Percentiles rank a stretch among this genome's conserved stretches.
Evolutionary conservation across 2,329 filamentous ascomycete genomes (phyloP).

Genomic region (Teratosphaeriaceae sp.): DNA sequence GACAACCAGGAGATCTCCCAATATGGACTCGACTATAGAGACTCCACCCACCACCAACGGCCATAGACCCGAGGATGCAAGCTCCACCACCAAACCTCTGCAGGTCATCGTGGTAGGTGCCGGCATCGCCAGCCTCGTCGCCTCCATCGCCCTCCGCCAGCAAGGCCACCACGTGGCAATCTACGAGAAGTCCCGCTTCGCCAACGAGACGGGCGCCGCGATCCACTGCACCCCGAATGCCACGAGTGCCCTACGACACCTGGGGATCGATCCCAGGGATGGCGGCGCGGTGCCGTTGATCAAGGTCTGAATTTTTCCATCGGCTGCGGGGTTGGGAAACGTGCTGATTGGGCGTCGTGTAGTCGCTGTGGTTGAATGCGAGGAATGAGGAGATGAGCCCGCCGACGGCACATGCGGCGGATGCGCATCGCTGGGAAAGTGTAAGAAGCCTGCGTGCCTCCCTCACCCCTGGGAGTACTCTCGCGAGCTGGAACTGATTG

Average conservation of each 20-base stretch:
- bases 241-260: conserved; percentile 12
- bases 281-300: conserved; percentile 6
- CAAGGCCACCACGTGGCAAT: conserved; percentile 23
- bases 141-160: conserved; percentile 20
- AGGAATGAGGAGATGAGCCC: background rate
- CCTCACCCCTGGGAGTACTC: background rate
- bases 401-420: background rate
- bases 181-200: conserved; percentile 20
- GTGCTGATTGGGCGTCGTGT: no score
- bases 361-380: background rate
- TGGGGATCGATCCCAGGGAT: conserved; percentile 11
- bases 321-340: background rate
- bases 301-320: background rate
- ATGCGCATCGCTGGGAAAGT: background rate
- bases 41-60: background rate
- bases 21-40: no score
- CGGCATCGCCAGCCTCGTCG: conserved; percentile 23
- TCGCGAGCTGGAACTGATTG: background rate
- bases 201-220: conserved; percentile 23
- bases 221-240: conserved; percentile 21
- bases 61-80: background rate
- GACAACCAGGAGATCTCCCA: no score
- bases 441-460: no score
- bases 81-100: conserved; percentile 2
- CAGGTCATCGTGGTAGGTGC: conserved; percentile 19